phyloP scores from a whole-genome alignment of 1,284 basidiomycete species.

The Heterobasidion occidentale region DNA sequence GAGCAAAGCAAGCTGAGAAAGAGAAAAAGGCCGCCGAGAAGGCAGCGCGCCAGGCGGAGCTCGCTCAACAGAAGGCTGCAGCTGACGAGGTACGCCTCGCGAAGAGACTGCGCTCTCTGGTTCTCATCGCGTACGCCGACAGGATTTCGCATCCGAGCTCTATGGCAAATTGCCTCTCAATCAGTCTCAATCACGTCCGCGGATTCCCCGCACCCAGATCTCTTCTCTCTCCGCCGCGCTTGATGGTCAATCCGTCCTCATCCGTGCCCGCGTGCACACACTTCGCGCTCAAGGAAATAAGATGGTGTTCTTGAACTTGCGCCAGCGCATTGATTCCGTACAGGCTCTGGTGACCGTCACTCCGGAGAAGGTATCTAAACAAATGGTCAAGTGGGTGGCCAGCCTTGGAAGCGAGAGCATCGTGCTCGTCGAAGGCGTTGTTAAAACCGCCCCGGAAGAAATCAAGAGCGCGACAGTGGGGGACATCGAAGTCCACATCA shows the following conservation, averaged over 20 bases:
- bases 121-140: neutral
- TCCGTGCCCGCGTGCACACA: conserved; percentile 91
- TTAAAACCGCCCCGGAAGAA: conserved; percentile 76
- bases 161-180: conserved; percentile 91
- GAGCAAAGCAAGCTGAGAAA: conserved; percentile 89
- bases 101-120: neutral
- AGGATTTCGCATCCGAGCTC: conserved; percentile 83
- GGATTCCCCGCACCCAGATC: conserved; percentile 51
- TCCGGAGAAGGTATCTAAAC: conserved; percentile 85
- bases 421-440: conserved; percentile 80
- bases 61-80: conserved; percentile 72
- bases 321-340: conserved; percentile 85
- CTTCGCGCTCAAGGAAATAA: conserved; percentile 88
- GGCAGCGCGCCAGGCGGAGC: conserved; percentile 48
- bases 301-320: conserved; percentile 91
- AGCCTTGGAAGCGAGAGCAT: conserved; percentile 83
- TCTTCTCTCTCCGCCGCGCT: conserved; percentile 56
- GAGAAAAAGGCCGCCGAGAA: conserved; percentile 85
- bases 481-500: conserved; percentile 85
- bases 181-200: conserved; percentile 76
- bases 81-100: conserved; percentile 51
- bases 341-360: conserved; percentile 81
- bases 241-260: conserved; percentile 74
- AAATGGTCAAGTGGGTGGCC: conserved; percentile 95
- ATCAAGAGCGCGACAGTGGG: conserved; percentile 89